Conservation (phyloP, 2,329 filamentous ascomycete species). For the Microcyclosporella mali region DNA sequence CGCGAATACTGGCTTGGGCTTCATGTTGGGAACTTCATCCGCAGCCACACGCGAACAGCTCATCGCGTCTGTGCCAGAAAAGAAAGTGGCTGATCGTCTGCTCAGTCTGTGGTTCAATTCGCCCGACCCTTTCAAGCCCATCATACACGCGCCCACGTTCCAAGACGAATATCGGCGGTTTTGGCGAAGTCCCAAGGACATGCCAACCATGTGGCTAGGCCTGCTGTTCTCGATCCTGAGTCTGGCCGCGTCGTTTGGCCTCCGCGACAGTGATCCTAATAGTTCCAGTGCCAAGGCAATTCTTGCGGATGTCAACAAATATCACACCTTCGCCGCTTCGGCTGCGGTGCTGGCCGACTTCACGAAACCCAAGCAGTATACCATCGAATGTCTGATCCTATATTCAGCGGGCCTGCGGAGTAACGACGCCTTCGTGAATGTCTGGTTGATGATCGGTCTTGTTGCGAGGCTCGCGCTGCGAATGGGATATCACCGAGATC, state of each 20-base stretch:
- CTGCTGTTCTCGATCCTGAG: conserved; percentile 44
- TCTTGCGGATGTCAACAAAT: conserved; percentile 21
- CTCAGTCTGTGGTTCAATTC: conserved; percentile 33
- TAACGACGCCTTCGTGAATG: conserved; percentile 29
- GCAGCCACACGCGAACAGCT: conserved; percentile 27
- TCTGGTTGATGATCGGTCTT: conserved; percentile 40
- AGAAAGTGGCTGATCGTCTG: conserved; percentile 26
- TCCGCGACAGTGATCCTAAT: conserved; percentile 22
- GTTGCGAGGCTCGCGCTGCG: conserved; percentile 36
- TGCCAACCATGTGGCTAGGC: conserved; percentile 43
- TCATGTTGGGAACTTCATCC: conserved; percentile 22
- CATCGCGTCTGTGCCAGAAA: conserved; percentile 29
- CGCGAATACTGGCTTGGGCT: conserved; percentile 18
- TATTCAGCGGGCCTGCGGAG: conserved; percentile 29
- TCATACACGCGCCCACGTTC: conserved; percentile 55
- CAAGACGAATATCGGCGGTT: conserved; percentile 41
- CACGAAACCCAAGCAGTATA: conserved; percentile 40
- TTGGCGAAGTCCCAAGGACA: conserved; percentile 36
- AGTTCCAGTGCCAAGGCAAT: conserved; percentile 15
- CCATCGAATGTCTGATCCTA: conserved; percentile 36
- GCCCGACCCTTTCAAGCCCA: conserved; percentile 35
- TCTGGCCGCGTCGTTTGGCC: conserved; percentile 32
- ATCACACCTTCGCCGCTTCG: conserved; percentile 28
- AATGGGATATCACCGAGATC: conserved; percentile 44
- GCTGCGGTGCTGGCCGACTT: conserved; percentile 35